phyloP scores from a whole-genome alignment of 2,329 filamentous ascomycete species.

The Stagonosporopsis vannaccii region DNA sequence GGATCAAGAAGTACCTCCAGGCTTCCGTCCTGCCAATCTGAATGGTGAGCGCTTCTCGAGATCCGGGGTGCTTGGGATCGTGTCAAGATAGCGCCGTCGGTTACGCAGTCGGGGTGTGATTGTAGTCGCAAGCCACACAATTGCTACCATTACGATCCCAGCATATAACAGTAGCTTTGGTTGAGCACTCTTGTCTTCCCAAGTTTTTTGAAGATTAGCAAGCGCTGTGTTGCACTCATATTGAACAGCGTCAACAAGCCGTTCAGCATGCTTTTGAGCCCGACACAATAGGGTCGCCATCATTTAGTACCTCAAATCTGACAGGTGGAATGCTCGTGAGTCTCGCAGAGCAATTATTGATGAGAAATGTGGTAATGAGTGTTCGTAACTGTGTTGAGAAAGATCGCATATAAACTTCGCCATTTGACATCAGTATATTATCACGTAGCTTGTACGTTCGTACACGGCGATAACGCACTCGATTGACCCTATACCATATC shows the following conservation, averaged over 20 bases:
- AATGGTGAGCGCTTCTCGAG: conserved; percentile 54
- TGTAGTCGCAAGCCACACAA: conserved; percentile 13
- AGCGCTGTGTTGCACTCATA: background rate
- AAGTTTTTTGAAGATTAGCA: background rate
- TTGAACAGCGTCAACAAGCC: background rate
- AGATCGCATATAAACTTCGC: background rate
- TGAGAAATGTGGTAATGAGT: background rate
- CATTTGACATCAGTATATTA: background rate
- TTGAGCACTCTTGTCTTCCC: background rate
- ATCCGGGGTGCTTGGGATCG: conserved; percentile 49
- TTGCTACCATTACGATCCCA: background rate
- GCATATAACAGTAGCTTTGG: background rate
- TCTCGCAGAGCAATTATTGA: background rate
- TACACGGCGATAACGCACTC: conserved; percentile 24
- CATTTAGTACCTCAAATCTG: background rate
- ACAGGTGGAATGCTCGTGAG: background rate
- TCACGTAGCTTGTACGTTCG: background rate
- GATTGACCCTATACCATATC: conserved; percentile 3
- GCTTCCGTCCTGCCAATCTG: conserved; percentile 50
- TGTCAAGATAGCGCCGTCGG: conserved; percentile 15
- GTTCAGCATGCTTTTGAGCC: background rate
- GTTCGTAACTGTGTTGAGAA: background rate
- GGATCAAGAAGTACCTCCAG: conserved; percentile 53
- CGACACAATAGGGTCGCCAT: background rate
- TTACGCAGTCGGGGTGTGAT: conserved; percentile 39